Base-by-base conservation (phyloP, 768 basidiomycete species). In the Trametes meyenii region DNA sequence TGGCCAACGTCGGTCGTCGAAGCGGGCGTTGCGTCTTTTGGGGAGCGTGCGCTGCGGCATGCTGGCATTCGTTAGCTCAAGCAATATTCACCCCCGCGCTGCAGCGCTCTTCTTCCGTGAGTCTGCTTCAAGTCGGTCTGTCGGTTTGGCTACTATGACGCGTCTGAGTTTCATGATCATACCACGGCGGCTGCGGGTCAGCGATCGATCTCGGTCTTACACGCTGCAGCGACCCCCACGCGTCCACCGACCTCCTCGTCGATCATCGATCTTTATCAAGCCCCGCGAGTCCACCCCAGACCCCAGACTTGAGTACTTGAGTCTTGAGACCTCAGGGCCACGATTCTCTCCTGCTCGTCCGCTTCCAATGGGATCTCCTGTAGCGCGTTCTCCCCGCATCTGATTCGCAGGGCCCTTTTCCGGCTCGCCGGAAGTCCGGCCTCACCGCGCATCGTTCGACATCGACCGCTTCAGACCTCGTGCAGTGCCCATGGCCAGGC, bases 261-360 rank as follows among this genome's bases (percentile, higher is more conserved):
- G 61, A 62, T 57, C 54, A 62, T 62, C 54, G 55, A 62, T 62
- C 42, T 42, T 43, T 46, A 62, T 50, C 53, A 55, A 43, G 35
- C 19, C 11, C 36, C 50, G 49, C 33, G 24, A 49, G 36, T 44
- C 49, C 3, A n/a, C 36, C 7, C 23, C 35, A 19, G 36, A 51
- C 44, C 44, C 14, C 54, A 45, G 29, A 13, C n/a, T 21, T 35
- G 17, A 19, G 12, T 52, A 11, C 36, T 19, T 8, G 5, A 33
- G 29, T 10, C 36, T 19, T 8, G 5, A 33, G 29, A 21, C 45
- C 21, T 23, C 21, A 24, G 5, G 5, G 45, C 21, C 44, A 17
- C 21, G 19, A 21, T 46, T 21, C 24, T 24, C 45, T 19, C 21
- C 43, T 44, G 43, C 43, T 33, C 29, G 29, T 33, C 29, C 8